phyloP scores from a whole-genome alignment of 192 early-diverging fungal genomes.

The Phycomyces blakesleeanus region DNA sequence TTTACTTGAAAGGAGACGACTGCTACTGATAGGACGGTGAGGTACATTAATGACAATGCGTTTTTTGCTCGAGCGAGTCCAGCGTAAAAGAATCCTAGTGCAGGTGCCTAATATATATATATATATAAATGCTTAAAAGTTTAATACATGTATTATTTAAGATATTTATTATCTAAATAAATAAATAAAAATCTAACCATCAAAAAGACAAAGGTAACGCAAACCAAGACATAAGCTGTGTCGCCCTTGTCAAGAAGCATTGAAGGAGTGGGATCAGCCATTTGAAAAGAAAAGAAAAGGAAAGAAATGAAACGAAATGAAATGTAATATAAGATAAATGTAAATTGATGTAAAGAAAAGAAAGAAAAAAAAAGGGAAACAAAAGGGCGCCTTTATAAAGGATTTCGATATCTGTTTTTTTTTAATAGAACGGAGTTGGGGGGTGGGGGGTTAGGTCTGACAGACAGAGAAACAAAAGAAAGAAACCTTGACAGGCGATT shows the following conservation, averaged over 20 bases:
- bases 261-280: conserved; percentile 8
- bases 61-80: conserved; percentile 73
- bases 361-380: neutral
- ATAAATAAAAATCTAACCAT: conserved; percentile 38
- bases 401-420: too few relatives aligned
- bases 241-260: conserved; percentile 54
- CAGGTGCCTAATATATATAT: conserved; percentile 45
- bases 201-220: conserved; percentile 67
- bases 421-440: too few relatives aligned
- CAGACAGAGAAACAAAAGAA: too few relatives aligned
- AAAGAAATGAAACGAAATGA: neutral
- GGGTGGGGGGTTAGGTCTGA: too few relatives aligned
- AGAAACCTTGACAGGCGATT: too few relatives aligned
- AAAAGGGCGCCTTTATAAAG: too few relatives aligned
- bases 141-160: too few relatives aligned
- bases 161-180: neutral
- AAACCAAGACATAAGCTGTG: conserved; percentile 72
- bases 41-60: conserved; percentile 75
- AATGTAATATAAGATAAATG: neutral
- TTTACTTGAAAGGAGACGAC: conserved; percentile 59
- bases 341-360: conserved; percentile 1
- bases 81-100: conserved; percentile 77
- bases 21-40: conserved; percentile 68
- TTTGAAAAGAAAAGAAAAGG: neutral
- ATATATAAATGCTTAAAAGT: neutral